Percentiles rank a stretch among this genome's conserved stretches.
These are phyloP conservation scores for Brassica hybrid DNA, from an alignment of 441 rosid genomes.

Conservation along the genomic window DNA sequence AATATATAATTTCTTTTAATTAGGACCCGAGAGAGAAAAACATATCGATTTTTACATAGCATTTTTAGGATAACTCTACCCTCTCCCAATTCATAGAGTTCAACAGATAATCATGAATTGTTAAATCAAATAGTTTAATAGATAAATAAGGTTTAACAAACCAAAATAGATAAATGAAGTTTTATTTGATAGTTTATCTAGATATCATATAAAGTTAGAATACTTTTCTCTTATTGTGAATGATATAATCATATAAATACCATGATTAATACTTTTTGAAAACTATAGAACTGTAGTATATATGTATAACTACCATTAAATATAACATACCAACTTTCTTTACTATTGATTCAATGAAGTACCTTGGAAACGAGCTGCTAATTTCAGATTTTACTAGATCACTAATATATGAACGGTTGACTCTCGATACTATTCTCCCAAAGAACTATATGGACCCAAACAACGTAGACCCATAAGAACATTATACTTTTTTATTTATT, in stretches of 20 bases:
- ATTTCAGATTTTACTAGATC: not conserved
- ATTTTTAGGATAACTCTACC: not conserved
- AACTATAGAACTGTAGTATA: not conserved
- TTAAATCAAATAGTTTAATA: not conserved
- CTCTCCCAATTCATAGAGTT: not conserved
- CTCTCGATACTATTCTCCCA: conserved; percentile 12
- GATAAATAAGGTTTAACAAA: conserved; percentile 1
- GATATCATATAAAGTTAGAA: not conserved
- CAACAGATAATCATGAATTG: not conserved
- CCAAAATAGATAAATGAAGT: not conserved
- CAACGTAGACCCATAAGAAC: conserved; percentile 38
- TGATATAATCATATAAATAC: not conserved
- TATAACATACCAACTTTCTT: not conserved
- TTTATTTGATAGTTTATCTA: not conserved
- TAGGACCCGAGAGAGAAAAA: not conserved
- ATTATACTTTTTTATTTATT: not conserved
- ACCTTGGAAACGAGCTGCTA: not conserved
- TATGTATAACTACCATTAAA: not conserved
- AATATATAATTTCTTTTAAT: not conserved
- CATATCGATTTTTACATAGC: not conserved
- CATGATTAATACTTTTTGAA: not conserved
- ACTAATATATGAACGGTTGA: conserved; percentile 1
- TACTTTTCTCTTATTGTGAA: not conserved
- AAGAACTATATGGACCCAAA: conserved; percentile 35
- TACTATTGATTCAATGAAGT: not conserved